These are phyloP conservation scores for Exobasidium cylindrosporum DNA, from an alignment of 1,284 basidiomycete genomes.

Conservation along the genomic window DNA sequence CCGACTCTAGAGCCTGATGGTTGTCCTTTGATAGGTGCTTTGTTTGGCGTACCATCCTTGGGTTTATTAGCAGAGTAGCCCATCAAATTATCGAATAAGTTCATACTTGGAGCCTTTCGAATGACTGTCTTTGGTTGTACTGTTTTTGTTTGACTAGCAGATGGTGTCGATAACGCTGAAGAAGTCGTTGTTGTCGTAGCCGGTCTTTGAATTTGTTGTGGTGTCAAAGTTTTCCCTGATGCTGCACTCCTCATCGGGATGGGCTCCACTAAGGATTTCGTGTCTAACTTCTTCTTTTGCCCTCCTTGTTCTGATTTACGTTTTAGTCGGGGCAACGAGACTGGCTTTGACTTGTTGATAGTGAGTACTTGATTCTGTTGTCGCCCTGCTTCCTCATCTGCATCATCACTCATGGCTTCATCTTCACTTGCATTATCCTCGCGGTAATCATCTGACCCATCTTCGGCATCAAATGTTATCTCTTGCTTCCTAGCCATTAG, in stretches of 20 bases:
- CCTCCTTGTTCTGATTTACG: background rate
- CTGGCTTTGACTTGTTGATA: background rate
- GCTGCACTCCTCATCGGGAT: background rate
- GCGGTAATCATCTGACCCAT: background rate
- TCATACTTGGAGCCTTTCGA: background rate
- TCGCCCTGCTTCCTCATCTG: background rate
- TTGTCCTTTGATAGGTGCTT: background rate
- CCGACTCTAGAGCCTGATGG: background rate
- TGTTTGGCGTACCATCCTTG: background rate
- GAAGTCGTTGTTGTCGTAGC: background rate
- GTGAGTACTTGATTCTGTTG: background rate
- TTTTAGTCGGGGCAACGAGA: background rate
- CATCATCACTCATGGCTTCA: background rate
- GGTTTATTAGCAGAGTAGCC: background rate
- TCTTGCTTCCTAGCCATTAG: background rate
- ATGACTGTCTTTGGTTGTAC: slow-evolving; percentile 2
- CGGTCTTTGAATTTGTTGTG: background rate
- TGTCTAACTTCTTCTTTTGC: background rate
- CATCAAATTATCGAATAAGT: slow-evolving; percentile 5
- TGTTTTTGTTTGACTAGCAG: too few species aligned
- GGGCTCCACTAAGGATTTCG: background rate
- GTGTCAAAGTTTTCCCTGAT: background rate
- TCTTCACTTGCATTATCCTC: background rate
- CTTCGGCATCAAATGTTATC: background rate
- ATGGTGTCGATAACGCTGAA: background rate